Percentiles rank a stretch among this genome's conserved stretches.
Evolutionary conservation across 2,329 filamentous ascomycete species (phyloP).

Genomic region (Pseudonectria foliicola): DNA sequence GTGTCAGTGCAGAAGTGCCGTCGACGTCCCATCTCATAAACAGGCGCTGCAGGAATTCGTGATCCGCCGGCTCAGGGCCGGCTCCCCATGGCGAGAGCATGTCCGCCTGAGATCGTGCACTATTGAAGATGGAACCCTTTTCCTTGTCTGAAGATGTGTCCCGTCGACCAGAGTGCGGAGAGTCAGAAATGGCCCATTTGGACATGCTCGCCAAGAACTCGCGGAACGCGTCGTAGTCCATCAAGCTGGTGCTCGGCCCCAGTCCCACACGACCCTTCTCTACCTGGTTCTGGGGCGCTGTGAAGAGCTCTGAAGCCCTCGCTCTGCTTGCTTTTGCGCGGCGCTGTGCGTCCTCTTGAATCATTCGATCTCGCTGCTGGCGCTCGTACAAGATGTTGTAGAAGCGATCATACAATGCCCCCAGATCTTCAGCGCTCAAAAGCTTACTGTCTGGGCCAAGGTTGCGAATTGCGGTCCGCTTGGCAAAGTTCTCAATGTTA

Average conservation of each 20-base stretch:
- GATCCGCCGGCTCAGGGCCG: constrained; percentile 69
- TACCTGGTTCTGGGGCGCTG: constrained; percentile 42
- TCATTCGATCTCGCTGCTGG: constrained; percentile 71
- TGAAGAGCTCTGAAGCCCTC: constrained; percentile 32
- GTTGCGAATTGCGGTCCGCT: constrained; percentile 92
- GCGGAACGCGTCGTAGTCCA: constrained; percentile 96
- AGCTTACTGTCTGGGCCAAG: constrained; percentile 93
- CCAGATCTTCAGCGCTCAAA: constrained; percentile 75
- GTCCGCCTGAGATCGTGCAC: constrained; percentile 41
- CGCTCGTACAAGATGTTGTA: constrained; percentile 88
- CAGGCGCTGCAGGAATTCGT: constrained; percentile 86
- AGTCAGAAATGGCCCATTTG: constrained; percentile 89
- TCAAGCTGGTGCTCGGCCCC: constrained; percentile 81
- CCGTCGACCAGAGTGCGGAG: constrained; percentile 48
- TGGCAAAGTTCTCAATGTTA: constrained; percentile 95
- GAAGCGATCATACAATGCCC: constrained; percentile 88
- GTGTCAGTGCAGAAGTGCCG: constrained; percentile 65
- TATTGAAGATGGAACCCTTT: constrained; percentile 53
- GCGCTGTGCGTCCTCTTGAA: constrained; percentile 68
- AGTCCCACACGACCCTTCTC: constrained; percentile 84
- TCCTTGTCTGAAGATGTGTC: constrained; percentile 41
- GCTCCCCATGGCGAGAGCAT: constrained; percentile 46
- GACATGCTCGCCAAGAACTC: constrained; percentile 87
- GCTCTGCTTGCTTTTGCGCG: constrained; percentile 52
- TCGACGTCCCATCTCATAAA: constrained; percentile 86